Conservation (phyloP, 805 yeast genomes). For the Candida xiaguanensis region DNA sequence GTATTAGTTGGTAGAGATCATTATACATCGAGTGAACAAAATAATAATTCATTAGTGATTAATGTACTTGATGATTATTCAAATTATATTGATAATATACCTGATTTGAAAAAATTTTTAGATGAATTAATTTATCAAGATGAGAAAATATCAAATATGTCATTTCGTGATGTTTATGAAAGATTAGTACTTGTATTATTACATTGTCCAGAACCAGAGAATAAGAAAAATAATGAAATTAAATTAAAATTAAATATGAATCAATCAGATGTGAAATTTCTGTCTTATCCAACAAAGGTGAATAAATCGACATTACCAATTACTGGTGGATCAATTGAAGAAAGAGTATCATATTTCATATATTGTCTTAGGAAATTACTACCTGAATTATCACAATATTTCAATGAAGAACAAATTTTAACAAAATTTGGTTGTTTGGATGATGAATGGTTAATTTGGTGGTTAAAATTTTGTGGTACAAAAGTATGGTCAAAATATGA, state of each 20-base stretch:
- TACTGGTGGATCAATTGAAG: slow-evolving; percentile 63
- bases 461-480: slow-evolving; percentile 89
- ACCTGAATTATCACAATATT: slow-evolving; percentile 73
- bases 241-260: neutral
- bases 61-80: slow-evolving; percentile 36
- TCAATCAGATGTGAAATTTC: neutral
- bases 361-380: slow-evolving; percentile 56
- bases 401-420: slow-evolving; percentile 76
- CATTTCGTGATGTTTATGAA: slow-evolving; percentile 70
- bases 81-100: slow-evolving; percentile 31
- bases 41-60: slow-evolving; percentile 24
- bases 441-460: slow-evolving; percentile 91
- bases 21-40: slow-evolving; percentile 11
- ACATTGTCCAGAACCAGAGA: slow-evolving; percentile 60
- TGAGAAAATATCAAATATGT: slow-evolving; percentile 30
- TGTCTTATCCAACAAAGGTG: slow-evolving; percentile 16
- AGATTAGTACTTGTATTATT: slow-evolving; percentile 69
- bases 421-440: slow-evolving; percentile 54
- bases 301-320: slow-evolving; percentile 42
- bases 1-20: slow-evolving; percentile 54
- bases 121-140: slow-evolving; percentile 25
- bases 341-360: slow-evolving; percentile 64
- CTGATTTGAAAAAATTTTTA: slow-evolving; percentile 20
- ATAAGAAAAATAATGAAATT: slow-evolving; percentile 1
- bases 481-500: slow-evolving; percentile 79